Evolutionary conservation across 2,329 filamentous ascomycete genomes (phyloP).

Genomic region (Leptoxyphium fumago): DNA sequence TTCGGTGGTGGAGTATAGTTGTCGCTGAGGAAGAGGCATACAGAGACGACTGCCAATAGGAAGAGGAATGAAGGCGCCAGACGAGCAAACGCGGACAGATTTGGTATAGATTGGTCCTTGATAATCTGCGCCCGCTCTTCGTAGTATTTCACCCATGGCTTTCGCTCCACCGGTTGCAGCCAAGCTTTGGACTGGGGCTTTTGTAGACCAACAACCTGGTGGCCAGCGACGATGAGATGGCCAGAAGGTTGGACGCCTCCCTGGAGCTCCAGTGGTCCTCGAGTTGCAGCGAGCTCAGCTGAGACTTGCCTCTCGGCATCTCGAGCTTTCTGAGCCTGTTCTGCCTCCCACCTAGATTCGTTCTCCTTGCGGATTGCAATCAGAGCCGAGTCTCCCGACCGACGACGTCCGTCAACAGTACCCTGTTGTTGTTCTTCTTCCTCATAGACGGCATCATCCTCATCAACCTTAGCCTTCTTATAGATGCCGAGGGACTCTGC

Average conservation of each 20-base stretch:
- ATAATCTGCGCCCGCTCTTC: constrained; percentile 20
- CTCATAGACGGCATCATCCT: constrained; percentile 2
- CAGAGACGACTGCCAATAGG: constrained; percentile 21
- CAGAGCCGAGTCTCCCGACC: constrained; percentile 16
- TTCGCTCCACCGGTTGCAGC: constrained; percentile 16
- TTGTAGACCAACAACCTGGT: constrained; percentile 10
- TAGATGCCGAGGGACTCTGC: constrained; percentile 22
- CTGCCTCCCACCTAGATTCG: constrained; percentile 14
- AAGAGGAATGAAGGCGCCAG: constrained; percentile 31
- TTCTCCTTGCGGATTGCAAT: constrained; percentile 13
- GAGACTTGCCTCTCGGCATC: constrained; percentile 8
- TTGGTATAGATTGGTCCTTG: constrained; percentile 18
- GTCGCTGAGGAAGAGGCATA: constrained; percentile 30
- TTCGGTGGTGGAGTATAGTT: constrained; percentile 35
- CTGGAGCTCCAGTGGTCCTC: constrained; percentile 17
- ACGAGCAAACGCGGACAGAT: constrained; percentile 22
- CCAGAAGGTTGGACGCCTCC: constrained; percentile 16
- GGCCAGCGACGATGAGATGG: constrained; percentile 4
- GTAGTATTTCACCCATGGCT: constrained; percentile 23
- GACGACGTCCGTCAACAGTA: constrained; percentile 12
- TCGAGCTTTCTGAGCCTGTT: constrained; percentile 10
- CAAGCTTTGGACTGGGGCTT: constrained; percentile 11
- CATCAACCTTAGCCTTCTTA: constrained; percentile 9
- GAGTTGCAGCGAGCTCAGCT: constrained; percentile 8
- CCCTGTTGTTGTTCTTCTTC: constrained; percentile 12